Evolutionary conservation across 2,329 filamentous ascomycete genomes (phyloP).

Genomic region (Sarocladiaceae sp.): DNA sequence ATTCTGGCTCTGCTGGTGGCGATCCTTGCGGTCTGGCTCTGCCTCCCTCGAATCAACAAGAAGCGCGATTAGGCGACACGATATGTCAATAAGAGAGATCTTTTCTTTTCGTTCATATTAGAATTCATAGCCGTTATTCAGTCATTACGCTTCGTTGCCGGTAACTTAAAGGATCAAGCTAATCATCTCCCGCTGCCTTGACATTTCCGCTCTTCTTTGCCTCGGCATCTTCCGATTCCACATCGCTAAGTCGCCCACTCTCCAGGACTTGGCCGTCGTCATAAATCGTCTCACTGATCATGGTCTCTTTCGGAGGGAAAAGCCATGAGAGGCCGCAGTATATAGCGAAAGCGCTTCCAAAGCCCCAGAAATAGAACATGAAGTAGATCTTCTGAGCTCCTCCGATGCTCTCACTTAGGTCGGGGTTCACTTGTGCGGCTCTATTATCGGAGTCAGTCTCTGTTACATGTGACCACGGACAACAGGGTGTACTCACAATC

Average conservation of each 20-base stretch:
- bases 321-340: slow-evolving; percentile 12
- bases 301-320: slow-evolving; percentile 12
- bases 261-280: slow-evolving; percentile 8
- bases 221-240: neutral
- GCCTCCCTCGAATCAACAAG: slow-evolving; percentile 30
- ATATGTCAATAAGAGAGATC: too few species aligned
- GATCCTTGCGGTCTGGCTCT: slow-evolving; percentile 35
- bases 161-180: too few species aligned
- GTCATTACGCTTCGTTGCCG: too few species aligned
- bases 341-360: slow-evolving; percentile 9
- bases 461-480: too few species aligned
- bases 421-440: neutral
- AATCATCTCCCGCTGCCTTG: neutral
- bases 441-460: neutral
- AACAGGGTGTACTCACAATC: slow-evolving; percentile 26
- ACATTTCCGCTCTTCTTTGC: neutral
- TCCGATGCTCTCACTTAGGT: neutral
- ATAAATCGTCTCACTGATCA: slow-evolving; percentile 11
- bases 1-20: slow-evolving; percentile 38
- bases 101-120: too few species aligned
- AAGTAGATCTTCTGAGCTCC: slow-evolving; percentile 2
- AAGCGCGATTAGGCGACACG: slow-evolving; percentile 29
- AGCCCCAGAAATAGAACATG: slow-evolving; percentile 11
- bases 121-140: too few species aligned
- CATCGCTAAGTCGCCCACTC: neutral